Conservation (phyloP, 352 stramenopile genomes). For the Pythium graminicola region DNA sequence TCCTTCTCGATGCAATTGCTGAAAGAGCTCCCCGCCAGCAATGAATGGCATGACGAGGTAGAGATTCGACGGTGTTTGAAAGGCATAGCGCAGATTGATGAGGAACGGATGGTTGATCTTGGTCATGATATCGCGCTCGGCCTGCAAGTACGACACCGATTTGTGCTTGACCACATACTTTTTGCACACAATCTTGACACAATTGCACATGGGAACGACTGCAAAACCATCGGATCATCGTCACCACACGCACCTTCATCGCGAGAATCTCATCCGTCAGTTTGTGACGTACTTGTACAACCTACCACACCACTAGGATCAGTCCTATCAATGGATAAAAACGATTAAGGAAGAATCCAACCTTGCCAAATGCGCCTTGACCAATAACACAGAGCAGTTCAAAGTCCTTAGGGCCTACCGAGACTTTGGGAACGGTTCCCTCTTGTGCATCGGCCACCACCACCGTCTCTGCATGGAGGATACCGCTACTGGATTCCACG, state of each 20-base stretch:
- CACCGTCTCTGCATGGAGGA: conserved; percentile 4
- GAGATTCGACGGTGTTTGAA: conserved; percentile 47
- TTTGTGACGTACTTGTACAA: conserved; percentile 80
- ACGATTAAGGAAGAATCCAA: too few species aligned
- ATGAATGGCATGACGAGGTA: conserved; percentile 65
- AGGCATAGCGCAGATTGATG: conserved; percentile 68
- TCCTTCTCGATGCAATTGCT: conserved; percentile 55
- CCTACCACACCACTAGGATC: conserved; percentile 30
- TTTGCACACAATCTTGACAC: conserved; percentile 77
- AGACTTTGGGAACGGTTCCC: conserved; percentile 4
- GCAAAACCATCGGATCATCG: neutral
- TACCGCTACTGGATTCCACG: conserved; percentile 2
- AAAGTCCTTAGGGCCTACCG: conserved; percentile 67
- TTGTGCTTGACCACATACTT: conserved; percentile 73
- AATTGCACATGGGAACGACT: neutral
- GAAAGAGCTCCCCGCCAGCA: conserved; percentile 74
- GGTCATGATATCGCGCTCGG: conserved; percentile 81
- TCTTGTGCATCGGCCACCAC: conserved; percentile 7
- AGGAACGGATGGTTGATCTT: conserved; percentile 76
- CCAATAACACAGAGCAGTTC: conserved; percentile 80
- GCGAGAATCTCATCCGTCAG: conserved; percentile 66
- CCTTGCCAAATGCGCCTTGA: conserved; percentile 79
- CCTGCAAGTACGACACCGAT: conserved; percentile 72
- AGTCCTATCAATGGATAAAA: too few species aligned
- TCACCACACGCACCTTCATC: conserved; percentile 55